phyloP scores from a whole-genome alignment of 345 rosid species.

The Eucalyptus cloeziana region DNA sequence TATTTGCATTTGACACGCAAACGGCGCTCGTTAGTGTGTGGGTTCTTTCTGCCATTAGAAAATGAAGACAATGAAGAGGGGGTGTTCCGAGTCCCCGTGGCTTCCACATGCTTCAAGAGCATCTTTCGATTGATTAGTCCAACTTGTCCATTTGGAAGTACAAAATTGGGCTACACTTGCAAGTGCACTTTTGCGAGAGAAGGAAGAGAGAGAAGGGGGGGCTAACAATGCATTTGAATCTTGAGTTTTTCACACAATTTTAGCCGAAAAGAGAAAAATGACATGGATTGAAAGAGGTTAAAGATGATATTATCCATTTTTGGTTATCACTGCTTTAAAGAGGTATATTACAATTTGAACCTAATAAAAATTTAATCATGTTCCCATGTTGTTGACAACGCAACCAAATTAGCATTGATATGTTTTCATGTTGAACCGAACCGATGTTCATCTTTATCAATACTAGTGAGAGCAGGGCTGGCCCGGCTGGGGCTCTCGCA shows the following conservation, averaged over 20 bases:
- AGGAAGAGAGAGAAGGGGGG: too few species aligned
- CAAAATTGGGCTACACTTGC: neutral
- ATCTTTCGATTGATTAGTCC: neutral
- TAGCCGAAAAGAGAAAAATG: neutral
- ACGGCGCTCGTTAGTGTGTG: neutral
- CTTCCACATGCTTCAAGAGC: neutral
- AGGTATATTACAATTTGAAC: neutral
- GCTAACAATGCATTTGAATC: neutral
- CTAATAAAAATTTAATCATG: rapidly evolving
- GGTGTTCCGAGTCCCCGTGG: neutral
- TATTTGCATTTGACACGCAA: neutral
- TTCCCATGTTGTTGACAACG: neutral
- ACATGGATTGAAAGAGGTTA: neutral
- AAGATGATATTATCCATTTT: neutral
- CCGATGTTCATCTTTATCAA: too few species aligned
- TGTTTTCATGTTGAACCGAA: neutral
- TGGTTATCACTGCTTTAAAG: neutral
- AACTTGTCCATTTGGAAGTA: neutral
- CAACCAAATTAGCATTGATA: neutral
- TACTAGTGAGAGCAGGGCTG: neutral
- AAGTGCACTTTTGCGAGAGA: too few species aligned
- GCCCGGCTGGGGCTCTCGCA: rapidly evolving
- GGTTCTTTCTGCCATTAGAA: neutral
- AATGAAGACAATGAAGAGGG: neutral
- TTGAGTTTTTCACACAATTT: neutral